These are phyloP conservation scores for Cyclotella choctawhatcheeana DNA, from an alignment of 108 stramenopile species.

Conservation along the genomic window DNA sequence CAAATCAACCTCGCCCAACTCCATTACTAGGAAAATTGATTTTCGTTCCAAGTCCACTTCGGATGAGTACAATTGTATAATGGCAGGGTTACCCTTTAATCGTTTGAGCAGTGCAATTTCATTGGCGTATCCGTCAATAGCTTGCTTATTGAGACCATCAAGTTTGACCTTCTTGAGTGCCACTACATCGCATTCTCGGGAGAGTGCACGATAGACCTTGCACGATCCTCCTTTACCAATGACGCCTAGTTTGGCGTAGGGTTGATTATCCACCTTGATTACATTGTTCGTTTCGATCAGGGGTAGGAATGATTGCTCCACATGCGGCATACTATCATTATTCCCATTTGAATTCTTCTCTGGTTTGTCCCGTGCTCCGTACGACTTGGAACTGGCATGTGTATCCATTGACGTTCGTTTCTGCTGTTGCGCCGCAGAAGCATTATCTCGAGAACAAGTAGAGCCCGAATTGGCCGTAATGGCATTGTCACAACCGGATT, in stretches of 20 bases:
- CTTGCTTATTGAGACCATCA: constrained; percentile 76
- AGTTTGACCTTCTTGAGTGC: constrained; percentile 98
- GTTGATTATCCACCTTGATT: constrained; percentile 76
- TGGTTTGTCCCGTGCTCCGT: not conserved
- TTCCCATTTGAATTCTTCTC: too few species aligned
- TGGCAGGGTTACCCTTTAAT: constrained; percentile 90
- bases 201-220: constrained; percentile 93
- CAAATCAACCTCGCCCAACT: constrained; percentile 96
- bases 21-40: constrained; percentile 92
- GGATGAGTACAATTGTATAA: constrained; percentile 91
- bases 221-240: constrained; percentile 97
- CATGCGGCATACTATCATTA: not conserved
- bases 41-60: constrained; percentile 87
- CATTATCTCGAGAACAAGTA: constrained; percentile 2
- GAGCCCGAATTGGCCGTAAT: not conserved
- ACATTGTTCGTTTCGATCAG: constrained; percentile 84
- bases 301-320: constrained; percentile 62
- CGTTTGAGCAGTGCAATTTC: constrained; percentile 93
- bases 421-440: not conserved
- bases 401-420: constrained; percentile 7
- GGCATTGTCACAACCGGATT: not conserved
- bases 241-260: constrained; percentile 92
- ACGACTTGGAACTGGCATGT: not conserved
- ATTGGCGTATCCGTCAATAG: constrained; percentile 95
- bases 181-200: constrained; percentile 79